phyloP scores from a whole-genome alignment of 176 grass and related monocot species.

The Alopecurus myosuroides region DNA sequence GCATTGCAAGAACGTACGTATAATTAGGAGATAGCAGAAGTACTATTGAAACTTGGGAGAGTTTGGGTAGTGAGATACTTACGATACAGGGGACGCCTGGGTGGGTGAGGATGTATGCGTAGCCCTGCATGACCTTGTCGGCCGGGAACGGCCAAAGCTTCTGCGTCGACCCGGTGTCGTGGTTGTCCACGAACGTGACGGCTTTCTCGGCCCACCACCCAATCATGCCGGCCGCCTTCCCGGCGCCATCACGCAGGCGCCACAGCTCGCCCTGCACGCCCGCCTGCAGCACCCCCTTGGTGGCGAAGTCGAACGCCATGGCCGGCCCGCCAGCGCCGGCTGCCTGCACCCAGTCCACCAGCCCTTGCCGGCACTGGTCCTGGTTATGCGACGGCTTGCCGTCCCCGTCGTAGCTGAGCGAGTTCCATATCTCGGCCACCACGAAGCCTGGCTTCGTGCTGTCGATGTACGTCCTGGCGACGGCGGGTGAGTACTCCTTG shows the following conservation, averaged over 20 bases:
- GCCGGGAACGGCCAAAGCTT: slow-evolving; percentile 66
- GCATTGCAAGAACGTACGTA: no score
- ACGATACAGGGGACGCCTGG: slow-evolving; percentile 70
- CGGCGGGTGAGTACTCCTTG: slow-evolving; percentile 41
- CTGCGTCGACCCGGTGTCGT: slow-evolving; percentile 79
- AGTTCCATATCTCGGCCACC: slow-evolving; percentile 56
- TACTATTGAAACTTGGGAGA: no score
- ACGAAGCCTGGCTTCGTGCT: neutral
- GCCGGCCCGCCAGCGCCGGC: slow-evolving; percentile 28
- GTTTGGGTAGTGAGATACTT: slow-evolving; percentile 6
- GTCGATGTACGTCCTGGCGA: neutral
- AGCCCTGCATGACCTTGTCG: slow-evolving; percentile 78
- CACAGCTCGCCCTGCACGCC: slow-evolving; percentile 76
- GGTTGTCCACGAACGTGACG: slow-evolving; percentile 70
- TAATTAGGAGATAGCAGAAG: neutral
- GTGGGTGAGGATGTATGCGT: slow-evolving; percentile 82
- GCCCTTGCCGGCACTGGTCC: slow-evolving; percentile 48
- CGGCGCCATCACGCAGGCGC: slow-evolving; percentile 42
- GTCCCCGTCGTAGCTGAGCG: slow-evolving; percentile 40
- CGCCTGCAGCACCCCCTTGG: slow-evolving; percentile 67
- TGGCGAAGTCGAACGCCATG: slow-evolving; percentile 72
- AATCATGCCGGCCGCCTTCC: slow-evolving; percentile 68
- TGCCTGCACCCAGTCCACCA: slow-evolving; percentile 49
- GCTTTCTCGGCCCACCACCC: slow-evolving; percentile 36
- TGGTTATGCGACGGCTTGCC: slow-evolving; percentile 52